phyloP scores from a whole-genome alignment of 148 eudicot species.

The Silene conica region DNA sequence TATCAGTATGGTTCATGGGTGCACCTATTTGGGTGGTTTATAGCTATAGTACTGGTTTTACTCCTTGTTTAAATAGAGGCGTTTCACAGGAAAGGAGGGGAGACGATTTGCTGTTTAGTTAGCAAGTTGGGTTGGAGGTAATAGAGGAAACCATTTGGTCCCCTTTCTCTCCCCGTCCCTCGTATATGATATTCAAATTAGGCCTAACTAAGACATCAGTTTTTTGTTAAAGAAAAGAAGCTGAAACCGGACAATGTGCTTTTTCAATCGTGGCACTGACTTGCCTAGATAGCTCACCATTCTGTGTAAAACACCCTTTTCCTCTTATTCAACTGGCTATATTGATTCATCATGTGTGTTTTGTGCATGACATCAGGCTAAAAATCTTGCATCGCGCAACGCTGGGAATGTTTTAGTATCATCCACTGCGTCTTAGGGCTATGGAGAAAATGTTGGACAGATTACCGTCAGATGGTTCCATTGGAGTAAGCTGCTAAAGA shows the following conservation, averaged over 20 bases:
- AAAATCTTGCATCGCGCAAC: conserved; percentile 7
- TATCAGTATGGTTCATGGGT: too few relatives aligned
- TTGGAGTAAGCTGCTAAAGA: conserved; percentile 7
- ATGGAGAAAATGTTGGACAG: conserved; percentile 10
- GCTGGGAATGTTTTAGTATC: conserved; percentile 14
- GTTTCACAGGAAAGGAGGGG: neutral
- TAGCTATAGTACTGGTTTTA: neutral
- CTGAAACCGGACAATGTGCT: neutral
- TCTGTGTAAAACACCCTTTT: neutral
- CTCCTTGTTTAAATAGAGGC: neutral
- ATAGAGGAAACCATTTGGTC: neutral
- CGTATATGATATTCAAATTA: too few relatives aligned
- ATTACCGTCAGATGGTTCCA: conserved; percentile 17
- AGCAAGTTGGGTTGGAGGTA: neutral
- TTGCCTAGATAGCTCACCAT: neutral
- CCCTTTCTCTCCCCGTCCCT: too few relatives aligned
- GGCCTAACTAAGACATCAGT: too few relatives aligned
- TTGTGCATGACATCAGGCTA: conserved; percentile 13
- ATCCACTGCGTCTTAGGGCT: neutral
- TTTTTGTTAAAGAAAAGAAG: too few relatives aligned
- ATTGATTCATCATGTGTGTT: conserved; percentile 8
- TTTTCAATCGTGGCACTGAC: neutral
- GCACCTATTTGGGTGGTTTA: neutral
- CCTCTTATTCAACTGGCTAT: neutral
- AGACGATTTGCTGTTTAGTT: neutral